Evolutionary conservation across 148 eudicot species (phyloP), one percentile per base, ranked within the genome.

Genomic region (Camellia lanceoleosa): DNA sequence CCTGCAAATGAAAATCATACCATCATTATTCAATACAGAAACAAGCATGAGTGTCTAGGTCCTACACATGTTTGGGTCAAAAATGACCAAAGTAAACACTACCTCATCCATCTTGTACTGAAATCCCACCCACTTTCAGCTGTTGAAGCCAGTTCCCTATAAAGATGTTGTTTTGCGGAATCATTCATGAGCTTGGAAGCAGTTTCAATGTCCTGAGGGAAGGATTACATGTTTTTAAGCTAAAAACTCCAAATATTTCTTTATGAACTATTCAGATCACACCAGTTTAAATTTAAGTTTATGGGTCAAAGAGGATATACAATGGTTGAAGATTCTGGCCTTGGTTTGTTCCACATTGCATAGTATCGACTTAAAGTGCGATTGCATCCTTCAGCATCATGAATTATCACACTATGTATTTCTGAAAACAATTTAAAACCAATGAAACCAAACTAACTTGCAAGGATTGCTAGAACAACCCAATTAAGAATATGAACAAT

Each of bases 121-220:
- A 95, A 95, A 91, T 95, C 99, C 99, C 97, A 93, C 73, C 99
- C 99, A 82, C 91, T 85, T 89, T 95, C 99, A 81, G 97, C 97
- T 30, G 97, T 61, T 66, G 99, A 93, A 80, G 99, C 97, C 51
- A 92, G 14, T 84, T 95, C 97, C 41, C 93, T 91, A 79, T 93
- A 95, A 49, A 95, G 86, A 30, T 79, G 81, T 54, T 83, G 81
- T 84, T 89, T 92, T 54, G 85, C 89, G 67, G 89, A 78, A 18
- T 38, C 80, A 78, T 67, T 71, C 65, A 76, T 46, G 38, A 95
- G 80, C 70, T 82, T 86, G 42, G 89, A 80, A 76, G 99, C 97
- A 82, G 89, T 89, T 84, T 87, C 88, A 80, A 68, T 87, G 79
- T 95, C 98, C 98, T 95, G 83, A 68, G 83, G 74, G 13, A 77